Percentiles rank a stretch among this genome's conserved stretches.
Conservation (phyloP, 1,284 basidiomycete genomes). For the Peniophora sp. region DNA sequence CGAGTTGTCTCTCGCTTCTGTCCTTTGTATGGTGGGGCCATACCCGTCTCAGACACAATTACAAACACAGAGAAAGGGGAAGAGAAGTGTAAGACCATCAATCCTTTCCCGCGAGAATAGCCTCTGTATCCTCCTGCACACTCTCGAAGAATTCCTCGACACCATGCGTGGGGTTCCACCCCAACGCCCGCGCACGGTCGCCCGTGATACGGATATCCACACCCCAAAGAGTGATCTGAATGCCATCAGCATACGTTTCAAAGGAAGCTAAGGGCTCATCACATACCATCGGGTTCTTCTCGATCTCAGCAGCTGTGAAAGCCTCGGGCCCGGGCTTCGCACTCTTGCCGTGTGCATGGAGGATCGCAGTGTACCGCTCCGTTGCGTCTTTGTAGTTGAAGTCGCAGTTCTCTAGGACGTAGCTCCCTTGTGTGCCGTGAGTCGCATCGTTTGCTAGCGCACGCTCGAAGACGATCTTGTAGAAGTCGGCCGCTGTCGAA, state of each 20-base stretch:
- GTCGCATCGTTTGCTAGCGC: constrained; percentile 6
- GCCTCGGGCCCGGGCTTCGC: constrained; percentile 9
- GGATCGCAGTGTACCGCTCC: constrained; percentile 30
- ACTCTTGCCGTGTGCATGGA: constrained; percentile 29
- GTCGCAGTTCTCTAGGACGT: constrained; percentile 14
- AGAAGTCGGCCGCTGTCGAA: constrained; percentile 8
- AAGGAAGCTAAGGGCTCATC: background rate
- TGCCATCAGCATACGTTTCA: too few relatives aligned
- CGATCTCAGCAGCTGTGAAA: constrained; percentile 11
- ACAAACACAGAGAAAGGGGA: too few relatives aligned
- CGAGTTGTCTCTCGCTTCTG: too few relatives aligned
- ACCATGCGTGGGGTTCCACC: constrained; percentile 44
- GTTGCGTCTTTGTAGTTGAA: constrained; percentile 30
- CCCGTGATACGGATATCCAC: constrained; percentile 44
- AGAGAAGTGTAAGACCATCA: too few relatives aligned
- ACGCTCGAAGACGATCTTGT: constrained; percentile 11
- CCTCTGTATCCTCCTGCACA: constrained; percentile 34
- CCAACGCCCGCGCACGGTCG: constrained; percentile 41
- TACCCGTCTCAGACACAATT: too few relatives aligned
- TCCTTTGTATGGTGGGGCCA: too few relatives aligned
- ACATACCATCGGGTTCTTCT: constrained; percentile 9
- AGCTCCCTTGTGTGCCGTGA: constrained; percentile 16
- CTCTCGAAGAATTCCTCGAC: constrained; percentile 38
- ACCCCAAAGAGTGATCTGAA: constrained; percentile 31
- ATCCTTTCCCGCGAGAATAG: constrained; percentile 10